Evolutionary conservation across 495 filamentous ascomycete genomes (phyloP), one percentile per base, ranked within the genome.

Genomic region (Penicillium angulare): DNA sequence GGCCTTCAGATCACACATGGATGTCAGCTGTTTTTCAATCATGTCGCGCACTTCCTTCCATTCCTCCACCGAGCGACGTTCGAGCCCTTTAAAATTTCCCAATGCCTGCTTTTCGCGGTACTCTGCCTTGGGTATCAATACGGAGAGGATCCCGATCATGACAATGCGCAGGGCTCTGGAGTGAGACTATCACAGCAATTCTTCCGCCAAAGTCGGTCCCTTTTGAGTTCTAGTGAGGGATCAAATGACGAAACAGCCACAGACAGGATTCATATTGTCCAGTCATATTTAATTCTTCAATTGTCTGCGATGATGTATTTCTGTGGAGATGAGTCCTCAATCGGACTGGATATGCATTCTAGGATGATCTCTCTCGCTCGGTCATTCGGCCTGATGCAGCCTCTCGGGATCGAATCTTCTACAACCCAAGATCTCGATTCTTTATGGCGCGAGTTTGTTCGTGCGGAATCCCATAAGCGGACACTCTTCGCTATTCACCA

Each of bases 241-340:
- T n/a, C n/a, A n/a, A n/a, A n/a, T n/a, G n/a, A n/a, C n/a, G n/a
- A n/a, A n/a, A n/a, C n/a, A n/a, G n/a, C n/a, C n/a, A 39, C 27
- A 7, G 5, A 22, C 12, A 16, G 47, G 0, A 52, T 49, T 29
- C 40, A 42, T 36, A 50, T 57, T 0, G 55, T 72, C 7, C 68
- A 72, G 40, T 56, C 62, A 26, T 68, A 65, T 39, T 27, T 67
- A 35, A 49, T 72, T 1, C 64, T 69, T 3, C 63, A 72, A 45
- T 64, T 69, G 7, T 69, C 56, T 36, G 60, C 64, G 7, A 69
- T 68, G 64, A 66, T 71, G 66, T 71, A 69, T 31, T 60, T 71
- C 22, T 69, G 64, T 44, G 63, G 67, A 1, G 33, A 52, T 0
- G 48, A 59, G 34, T 71, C 68, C 13, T 43, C 52, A 0, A 60